Base-by-base conservation (phyloP, 2,329 filamentous ascomycete genomes). In the Dryadomyces quercivorus region DNA sequence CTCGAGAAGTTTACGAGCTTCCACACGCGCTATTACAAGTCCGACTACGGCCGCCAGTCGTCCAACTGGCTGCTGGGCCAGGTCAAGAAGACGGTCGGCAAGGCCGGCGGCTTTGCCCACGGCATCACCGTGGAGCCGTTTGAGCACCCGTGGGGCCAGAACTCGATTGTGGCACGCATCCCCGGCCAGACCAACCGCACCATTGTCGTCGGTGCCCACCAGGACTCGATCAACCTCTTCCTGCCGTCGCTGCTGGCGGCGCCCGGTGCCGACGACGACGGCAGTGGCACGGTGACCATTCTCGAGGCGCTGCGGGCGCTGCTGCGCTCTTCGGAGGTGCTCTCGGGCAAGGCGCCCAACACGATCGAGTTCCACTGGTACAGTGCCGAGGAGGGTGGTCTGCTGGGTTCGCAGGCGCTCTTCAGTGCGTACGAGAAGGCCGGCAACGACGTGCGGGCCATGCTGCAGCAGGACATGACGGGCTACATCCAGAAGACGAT, bases 391-490 rank as follows among this genome's bases (percentile, higher is more conserved):
- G 90, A 95, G 69, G 89, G 85, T 51, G 90, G 91, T 38, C 75
- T 95, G 48, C 78, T 95, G 3, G 90, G 90, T 56, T 92, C 86
- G 63, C 90, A 95, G 68, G 91, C 87, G 54, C 87, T 97, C 67
- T 97, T 96, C 74, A 77, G 80, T 51, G 72, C 80, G 8, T 97
- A 97, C 65, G 84, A 87, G 69, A 81, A 84, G 66, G 70, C 79
- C 21, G 77, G 78, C 36, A 80, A 84, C 26, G 82, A 92, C 60
- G 78, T 97, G 68, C 94, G 92, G 72, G 92, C 92, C 38, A 97
- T 97, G 93, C 80, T 97, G 54, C 92, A 97, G 73, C 92, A 97
- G 70, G 92, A 97, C 69, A 97, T 97, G 92, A 95, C 89, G 1
- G 92, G 92, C 18, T 96, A 86, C 66, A 79, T 90, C 5, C 82